Evolutionary conservation across 306 rosid species (phyloP), one percentile per base, ranked within the genome.

Genomic region (Dryas octopetala): DNA sequence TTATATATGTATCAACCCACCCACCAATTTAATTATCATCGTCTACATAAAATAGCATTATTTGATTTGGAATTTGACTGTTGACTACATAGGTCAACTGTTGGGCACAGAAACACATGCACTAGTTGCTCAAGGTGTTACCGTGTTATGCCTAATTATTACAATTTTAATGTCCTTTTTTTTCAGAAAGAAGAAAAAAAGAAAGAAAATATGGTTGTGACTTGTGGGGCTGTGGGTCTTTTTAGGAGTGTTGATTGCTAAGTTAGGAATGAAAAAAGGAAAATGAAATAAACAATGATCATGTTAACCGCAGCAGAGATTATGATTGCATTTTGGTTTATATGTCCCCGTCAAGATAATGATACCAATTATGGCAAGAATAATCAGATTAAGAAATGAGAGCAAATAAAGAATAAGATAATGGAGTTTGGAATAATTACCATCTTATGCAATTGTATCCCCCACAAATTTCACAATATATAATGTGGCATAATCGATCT

Each of bases 301-400:
- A 80, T 81, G 76, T 53, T 68, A 65, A 63, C 26, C 26, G 62
- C 75, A 76, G 17, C 59, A 68, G 57, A 68, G 54, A n/a, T 17
- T 13, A 76, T 84, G 80, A 85, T 87, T 74, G 76, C 85, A 49
- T 74, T 80, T 80, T 85, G 87, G 91, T 85, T 87, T 80, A 80
- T 80, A 63, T 78, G 86, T 82, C 91, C 80, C 82, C 83, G 66
- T 82, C 85, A 65, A 67, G 82, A 80, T 76, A 85, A 80, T 82
- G 76, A 73, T 75, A 65, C 66, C 86, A 87, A 83, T 83, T 83
- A 85, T 86, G 62, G 69, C 83, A 70, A 53, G 74, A 63, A 78
- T 80, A 70, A 80, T 84, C 78, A 68, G 86, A 89, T 83, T 83
- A 83, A 85, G 88, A 87, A 83, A 83, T 76, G 17, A 85, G 79